Conservation (phyloP, 768 basidiomycete genomes). For the Tremella yokohamensis region DNA sequence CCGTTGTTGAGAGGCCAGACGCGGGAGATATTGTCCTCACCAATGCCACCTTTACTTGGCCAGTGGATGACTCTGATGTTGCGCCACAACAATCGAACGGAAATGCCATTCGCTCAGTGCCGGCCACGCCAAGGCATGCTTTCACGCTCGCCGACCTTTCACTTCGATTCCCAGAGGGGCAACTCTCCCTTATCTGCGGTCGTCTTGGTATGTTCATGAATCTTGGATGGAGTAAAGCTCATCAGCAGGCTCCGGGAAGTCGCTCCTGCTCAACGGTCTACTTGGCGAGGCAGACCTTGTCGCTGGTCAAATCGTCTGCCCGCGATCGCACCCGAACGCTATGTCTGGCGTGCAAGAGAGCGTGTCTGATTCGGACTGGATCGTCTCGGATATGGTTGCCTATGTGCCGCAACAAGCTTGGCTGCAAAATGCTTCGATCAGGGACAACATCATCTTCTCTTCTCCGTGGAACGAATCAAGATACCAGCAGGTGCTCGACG, state of each 20-base stretch:
- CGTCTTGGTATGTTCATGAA: constrained; percentile 58
- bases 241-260: constrained; percentile 68
- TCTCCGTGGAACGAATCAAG: constrained; percentile 69
- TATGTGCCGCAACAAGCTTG: constrained; percentile 68
- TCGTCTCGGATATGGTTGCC: constrained; percentile 72
- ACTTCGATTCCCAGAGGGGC: constrained; percentile 71
- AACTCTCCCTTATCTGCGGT: constrained; percentile 79
- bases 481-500: constrained; percentile 73
- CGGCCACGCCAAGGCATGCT: constrained; percentile 69
- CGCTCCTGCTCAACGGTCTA: constrained; percentile 74
- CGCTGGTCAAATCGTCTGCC: constrained; percentile 74
- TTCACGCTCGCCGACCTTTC: constrained; percentile 77
- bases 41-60: constrained; percentile 87
- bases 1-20: constrained; percentile 57
- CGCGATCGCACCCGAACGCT: constrained; percentile 76
- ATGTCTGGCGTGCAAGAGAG: constrained; percentile 60
- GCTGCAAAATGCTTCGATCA: constrained; percentile 80
- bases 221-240: neutral
- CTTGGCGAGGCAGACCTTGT: constrained; percentile 85
- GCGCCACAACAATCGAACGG: constrained; percentile 46
- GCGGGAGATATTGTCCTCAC: constrained; percentile 67
- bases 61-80: constrained; percentile 63
- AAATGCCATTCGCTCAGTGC: constrained; percentile 55
- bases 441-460: constrained; percentile 77
- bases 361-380: constrained; percentile 63